Evolutionary conservation across 2,329 filamentous ascomycete species (phyloP), one percentile per base, ranked within the genome.

Genomic region (Penicillium italicum): DNA sequence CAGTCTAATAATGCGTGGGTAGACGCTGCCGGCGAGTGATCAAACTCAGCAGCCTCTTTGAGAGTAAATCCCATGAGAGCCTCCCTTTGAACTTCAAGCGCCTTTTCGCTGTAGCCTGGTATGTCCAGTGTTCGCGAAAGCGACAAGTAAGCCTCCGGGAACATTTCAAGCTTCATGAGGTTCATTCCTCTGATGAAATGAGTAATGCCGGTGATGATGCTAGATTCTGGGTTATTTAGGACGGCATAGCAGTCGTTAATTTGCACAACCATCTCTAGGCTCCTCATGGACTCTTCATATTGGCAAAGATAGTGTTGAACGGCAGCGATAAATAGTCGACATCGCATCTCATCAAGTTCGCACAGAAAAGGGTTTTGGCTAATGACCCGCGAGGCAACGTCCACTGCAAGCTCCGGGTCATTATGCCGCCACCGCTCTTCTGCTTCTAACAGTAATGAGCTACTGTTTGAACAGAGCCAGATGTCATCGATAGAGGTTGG

Each of bases 111-210:
- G 20, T 68, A 67, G 14, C 51, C 57, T n/a, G 59, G 61, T 3
- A 56, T 56, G 16, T 50, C 26, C 12, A 64, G 46, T 2, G 58
- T 55, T 33, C 50, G 43, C 10, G 61, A 53, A 40, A 65, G 54
- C 1, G 55, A 55, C 48, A 47, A 53, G 26, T 63, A 65, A 22
- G 65, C 65, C 12, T 56, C 55, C 4, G 54, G 34, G 48, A 59
- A 62, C 4, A 56, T 18, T 18, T 50, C 50, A 20, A 53, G 26
- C 28, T 56, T 51, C 45, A 65, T 54, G 10, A 64, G 53, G 34
- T 62, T 60, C 42, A 57, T 55, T 10, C 60, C 63, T 33, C 51
- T 56, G 6, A 67, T 50, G 30, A 61, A 67, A n/a, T 58, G 36
- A 7, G 63, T 56, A 44, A 66, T 62, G 12, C 51, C 60, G 20